Base-by-base conservation (phyloP, 1,139 yeast genomes). In the Candida albicans region DNA sequence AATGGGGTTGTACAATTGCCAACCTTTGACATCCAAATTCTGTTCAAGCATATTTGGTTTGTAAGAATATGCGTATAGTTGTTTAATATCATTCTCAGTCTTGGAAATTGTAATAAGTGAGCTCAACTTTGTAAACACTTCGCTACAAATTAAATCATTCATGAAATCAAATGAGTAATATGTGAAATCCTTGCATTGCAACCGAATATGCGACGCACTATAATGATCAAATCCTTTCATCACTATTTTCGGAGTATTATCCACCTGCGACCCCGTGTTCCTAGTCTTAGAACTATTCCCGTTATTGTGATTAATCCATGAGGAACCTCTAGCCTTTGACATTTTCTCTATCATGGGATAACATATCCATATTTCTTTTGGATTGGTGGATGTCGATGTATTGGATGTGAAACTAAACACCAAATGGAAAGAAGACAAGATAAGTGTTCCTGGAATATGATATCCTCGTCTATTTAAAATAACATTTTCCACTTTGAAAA, bases 141-240 rank as follows among this genome's bases (percentile, higher is more conserved):
- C 95, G 28, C 68, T 67, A 45, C 96, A 86, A 25, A 78, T 73
- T 12, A 65, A 55, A 41, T 82, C 84, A 54, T 77, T 75, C 27
- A 62, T 62, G 59, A 93, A 87, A 58, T 87, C 93, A 56, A 93
- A 75, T 15, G 95, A 82, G 44, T 90, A 71, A 55, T 79, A 87
- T n/a, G 93, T 85, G 63, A 89, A 93, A 61, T 93, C 98, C 51
- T 89, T 82, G 58, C 97, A 88, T 37, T 82, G 78, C 11, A 93
- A 63, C 39, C 95, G 77, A 40, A 93, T 70, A 49, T 70, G 76
- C 40, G 75, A 79, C 36, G 75, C 78, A 49, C 78, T 69, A 64
- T 66, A 77, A 55, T 72, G 75, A 66, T 65, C 77, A 33, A 58
- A 53, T 7, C 52, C 51, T 10, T 49, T 54, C 13, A 46, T 22